Evolutionary conservation across 2,329 filamentous ascomycete genomes (phyloP).

Genomic region (Ceratocystis cubensis): DNA sequence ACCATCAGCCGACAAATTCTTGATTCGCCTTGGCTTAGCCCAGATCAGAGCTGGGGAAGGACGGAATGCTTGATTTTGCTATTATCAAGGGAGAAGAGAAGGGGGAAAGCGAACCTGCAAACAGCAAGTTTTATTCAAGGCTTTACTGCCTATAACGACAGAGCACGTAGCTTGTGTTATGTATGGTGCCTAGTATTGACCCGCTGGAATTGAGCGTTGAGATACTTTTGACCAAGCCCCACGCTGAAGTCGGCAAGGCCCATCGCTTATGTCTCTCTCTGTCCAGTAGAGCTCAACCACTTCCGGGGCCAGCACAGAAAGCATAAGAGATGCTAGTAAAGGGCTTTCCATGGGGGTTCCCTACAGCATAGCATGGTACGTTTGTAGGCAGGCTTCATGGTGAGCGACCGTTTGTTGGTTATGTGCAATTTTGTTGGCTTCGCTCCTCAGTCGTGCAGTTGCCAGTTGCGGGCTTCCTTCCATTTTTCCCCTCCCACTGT

Average conservation of each 20-base stretch:
- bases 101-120: background rate
- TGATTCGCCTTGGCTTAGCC: background rate
- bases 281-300: background rate
- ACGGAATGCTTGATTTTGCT: background rate
- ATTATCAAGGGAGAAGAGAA: background rate
- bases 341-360: background rate
- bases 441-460: constrained; percentile 1
- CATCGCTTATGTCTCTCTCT: background rate
- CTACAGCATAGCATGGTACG: background rate
- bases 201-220: background rate
- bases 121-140: background rate
- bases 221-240: background rate
- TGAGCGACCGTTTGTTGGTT: background rate
- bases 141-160: background rate
- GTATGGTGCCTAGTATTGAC: background rate
- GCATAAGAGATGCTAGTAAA: background rate
- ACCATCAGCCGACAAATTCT: background rate
- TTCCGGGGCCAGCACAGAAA: background rate
- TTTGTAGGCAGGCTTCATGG: background rate
- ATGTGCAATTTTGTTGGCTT: background rate
- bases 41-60: background rate
- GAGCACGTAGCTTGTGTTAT: background rate
- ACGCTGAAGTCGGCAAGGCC: background rate
- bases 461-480: constrained; percentile 1
- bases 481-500: background rate